phyloP scores from a whole-genome alignment of 176 grass and related monocot genomes.

The Bolboschoenus planiculmis region DNA sequence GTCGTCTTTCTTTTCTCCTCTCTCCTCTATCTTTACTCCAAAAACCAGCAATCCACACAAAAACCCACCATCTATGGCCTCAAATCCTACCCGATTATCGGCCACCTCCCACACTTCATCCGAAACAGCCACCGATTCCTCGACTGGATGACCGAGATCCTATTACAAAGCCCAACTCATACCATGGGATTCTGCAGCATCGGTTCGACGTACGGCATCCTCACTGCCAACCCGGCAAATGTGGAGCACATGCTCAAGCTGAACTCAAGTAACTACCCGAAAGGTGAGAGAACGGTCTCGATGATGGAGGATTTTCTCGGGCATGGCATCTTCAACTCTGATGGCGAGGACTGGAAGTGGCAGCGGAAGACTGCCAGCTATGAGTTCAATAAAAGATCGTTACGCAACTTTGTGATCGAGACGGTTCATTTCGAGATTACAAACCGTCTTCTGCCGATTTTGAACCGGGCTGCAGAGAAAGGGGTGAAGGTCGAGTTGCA shows the following conservation, averaged over 20 bases:
- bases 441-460: constrained; percentile 23
- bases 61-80: constrained; percentile 17
- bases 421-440: constrained; percentile 28
- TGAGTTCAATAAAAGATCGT: constrained; percentile 34
- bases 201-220: constrained; percentile 12
- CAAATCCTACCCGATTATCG: constrained; percentile 29
- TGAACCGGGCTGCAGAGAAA: not conserved
- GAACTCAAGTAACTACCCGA: constrained; percentile 35
- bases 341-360: constrained; percentile 35
- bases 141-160: constrained; percentile 28
- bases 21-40: not conserved
- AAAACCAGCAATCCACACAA: not conserved
- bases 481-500: constrained; percentile 20
- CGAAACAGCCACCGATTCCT: constrained; percentile 34
- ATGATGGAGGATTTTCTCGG: constrained; percentile 37
- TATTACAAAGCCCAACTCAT: constrained; percentile 20
- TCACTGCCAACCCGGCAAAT: constrained; percentile 35
- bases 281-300: constrained; percentile 1
- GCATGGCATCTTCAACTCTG: constrained; percentile 43
- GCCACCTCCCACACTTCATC: constrained; percentile 36
- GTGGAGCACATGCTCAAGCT: constrained; percentile 39
- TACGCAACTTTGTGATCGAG: constrained; percentile 32
- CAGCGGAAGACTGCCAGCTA: constrained; percentile 39
- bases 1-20: not conserved
- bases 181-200: constrained; percentile 22